phyloP scores from a whole-genome alignment of 441 rosid species.

The Cnidoscolus chayamansa region DNA sequence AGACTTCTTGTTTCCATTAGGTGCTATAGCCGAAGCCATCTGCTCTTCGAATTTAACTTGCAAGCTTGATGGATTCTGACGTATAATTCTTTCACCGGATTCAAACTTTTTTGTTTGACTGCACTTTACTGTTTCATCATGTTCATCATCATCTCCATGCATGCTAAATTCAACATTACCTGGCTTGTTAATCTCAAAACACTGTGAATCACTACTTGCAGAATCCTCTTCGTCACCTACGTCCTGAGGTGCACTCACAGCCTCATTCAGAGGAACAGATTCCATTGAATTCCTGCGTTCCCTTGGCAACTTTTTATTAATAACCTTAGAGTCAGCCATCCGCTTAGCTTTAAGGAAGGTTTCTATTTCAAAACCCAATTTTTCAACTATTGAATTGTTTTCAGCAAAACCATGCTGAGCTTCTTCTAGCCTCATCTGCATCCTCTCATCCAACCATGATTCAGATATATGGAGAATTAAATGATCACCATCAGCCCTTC shows the following conservation, averaged over 20 bases:
- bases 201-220: conserved; percentile 62
- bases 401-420: conserved; percentile 42
- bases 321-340: conserved; percentile 31
- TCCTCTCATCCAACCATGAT: conserved; percentile 90
- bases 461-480: conserved; percentile 86
- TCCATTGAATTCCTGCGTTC: conserved; percentile 70
- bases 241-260: conserved; percentile 57
- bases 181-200: conserved; percentile 76
- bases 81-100: conserved; percentile 40
- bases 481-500: conserved; percentile 48
- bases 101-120: conserved; percentile 28
- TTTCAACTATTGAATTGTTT: conserved; percentile 48
- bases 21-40: conserved; percentile 58
- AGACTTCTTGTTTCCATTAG: conserved; percentile 38
- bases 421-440: conserved; percentile 78
- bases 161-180: conserved; percentile 33
- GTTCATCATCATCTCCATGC: conserved; percentile 37
- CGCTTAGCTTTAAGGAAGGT: conserved; percentile 61
- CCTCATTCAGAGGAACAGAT: conserved; percentile 65
- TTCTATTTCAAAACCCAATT: conserved; percentile 71
- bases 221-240: conserved; percentile 64
- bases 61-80: conserved; percentile 43
- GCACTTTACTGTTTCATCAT: conserved; percentile 33
- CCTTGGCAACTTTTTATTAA: conserved; percentile 28
- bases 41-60: conserved; percentile 80